Evolutionary conservation across 176 grass and related monocot species (phyloP), one percentile per base, ranked within the genome.

Genomic region (Poa annua): DNA sequence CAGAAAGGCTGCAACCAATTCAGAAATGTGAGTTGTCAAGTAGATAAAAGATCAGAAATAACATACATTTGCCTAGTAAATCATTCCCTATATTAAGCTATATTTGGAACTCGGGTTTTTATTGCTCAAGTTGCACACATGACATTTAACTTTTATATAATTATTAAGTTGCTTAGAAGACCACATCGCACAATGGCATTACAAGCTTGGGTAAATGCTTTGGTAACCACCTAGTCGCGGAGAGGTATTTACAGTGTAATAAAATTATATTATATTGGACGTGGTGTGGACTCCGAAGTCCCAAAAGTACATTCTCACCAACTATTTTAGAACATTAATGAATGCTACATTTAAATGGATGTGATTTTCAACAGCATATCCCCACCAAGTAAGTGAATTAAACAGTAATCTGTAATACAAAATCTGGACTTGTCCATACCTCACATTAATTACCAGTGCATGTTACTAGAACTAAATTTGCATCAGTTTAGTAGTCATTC

Each of bases 1-100:
- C 88, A 95, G 77, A 95, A 98, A 64, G 96, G 96, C 96, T 98
- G 90, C 78, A 85, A 22, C 80, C 63, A 86, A 72, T 41, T 59
- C 7, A 5, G 29, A 88, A 12, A 8, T 82, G 66, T 84, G 56
- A 47, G 17, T 76, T 55, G 21, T 47, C 57, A 63, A 72, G 48
- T 67, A 80, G 29, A 20, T 16, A 48, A 80, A 32, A 73, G 70
- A 24, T 48, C 63, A 32, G 24, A 74, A 52, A 25, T 26, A 80
- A 32, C 15, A 80, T 80, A 34, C 1, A 13, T 66, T 66, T 36
- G 17, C 16, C 45, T 33, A 52, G 45, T 52, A 74, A 73, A 52
- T 8, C 13, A 32, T 74, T 29, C 25, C 71, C 25, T 49, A 32
- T 74, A 32, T 5, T 51, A 48, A 10, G 45, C 71, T 74, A 73